Base-by-base conservation (phyloP, 257 asterid genomes). In the Nyctanthes arbortristis region DNA sequence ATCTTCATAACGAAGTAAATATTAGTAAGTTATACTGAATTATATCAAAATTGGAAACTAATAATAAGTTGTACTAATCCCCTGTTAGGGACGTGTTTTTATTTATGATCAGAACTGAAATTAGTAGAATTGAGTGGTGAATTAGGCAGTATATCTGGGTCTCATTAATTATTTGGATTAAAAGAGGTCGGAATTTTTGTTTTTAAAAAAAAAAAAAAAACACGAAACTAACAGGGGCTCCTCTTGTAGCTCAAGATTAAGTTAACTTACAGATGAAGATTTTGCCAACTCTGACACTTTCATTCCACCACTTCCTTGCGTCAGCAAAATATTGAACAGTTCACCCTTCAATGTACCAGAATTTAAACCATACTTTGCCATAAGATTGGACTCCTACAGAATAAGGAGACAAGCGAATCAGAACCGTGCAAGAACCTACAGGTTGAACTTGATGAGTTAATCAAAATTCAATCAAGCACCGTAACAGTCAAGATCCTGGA, bases 321-420 rank as follows among this genome's bases (percentile, higher is more conserved):
- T 79, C 77, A 80, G 73, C 82, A 94, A 87, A 71, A 81, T 81
- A 79, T 80, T 78, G 69, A 94, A 94, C 61, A 94, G 79, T 78
- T 91, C 96, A 27, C 92, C 96, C 86, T 89, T 94, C 83, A 94
- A 68, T 58, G 99, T 89, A 71, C 93, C 95, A 70, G 89, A 84
- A 72, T 80, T 73, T 78, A 91, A 77, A 71, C 95, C 92, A 80
- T 85, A 89, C 79, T 78, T 94, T 34, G 85, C 85, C 97, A 94
- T 84, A 74, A 83, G 87, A 79, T 71, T 79, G 76, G 74, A 81
- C 85, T 92, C 96, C 99, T 94, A 77, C 58, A 66, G 39, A 77
- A 65, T 49, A n/a, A n/a, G n/a, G n/a, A n/a, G n/a, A 49, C 18
- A 3, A 12, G 32, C 52, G 31, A 8, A 18, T 66, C 43, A 73